Evolutionary conservation across 1,284 basidiomycete genomes (phyloP).

Genomic region (Naganishia liquefaciens): DNA sequence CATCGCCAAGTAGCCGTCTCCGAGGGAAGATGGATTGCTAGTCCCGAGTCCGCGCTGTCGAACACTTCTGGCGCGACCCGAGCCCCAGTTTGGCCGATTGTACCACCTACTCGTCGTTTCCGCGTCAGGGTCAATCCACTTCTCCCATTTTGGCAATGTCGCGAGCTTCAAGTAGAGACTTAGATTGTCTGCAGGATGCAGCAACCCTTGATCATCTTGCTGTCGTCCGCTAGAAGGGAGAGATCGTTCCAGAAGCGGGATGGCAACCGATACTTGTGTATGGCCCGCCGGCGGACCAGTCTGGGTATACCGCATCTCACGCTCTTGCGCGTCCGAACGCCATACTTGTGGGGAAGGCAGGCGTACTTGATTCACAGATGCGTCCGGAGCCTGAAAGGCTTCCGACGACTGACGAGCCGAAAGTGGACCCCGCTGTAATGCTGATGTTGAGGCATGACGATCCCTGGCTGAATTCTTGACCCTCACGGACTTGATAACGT

Average conservation of each 20-base stretch:
- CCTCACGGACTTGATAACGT: not conserved
- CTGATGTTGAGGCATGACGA: not conserved
- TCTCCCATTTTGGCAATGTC: conserved; percentile 40
- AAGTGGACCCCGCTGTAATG: not conserved
- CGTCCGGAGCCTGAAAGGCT: not conserved
- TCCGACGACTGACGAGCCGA: not conserved
- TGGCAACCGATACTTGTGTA: not conserved
- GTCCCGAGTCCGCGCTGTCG: not conserved
- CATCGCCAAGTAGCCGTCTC: not conserved
- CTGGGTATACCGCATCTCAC: not conserved
- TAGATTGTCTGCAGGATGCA: conserved; percentile 44
- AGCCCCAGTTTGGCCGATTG: conserved; percentile 38
- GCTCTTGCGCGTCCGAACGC: too few relatives aligned
- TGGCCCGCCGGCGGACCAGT: not conserved
- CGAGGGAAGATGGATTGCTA: not conserved
- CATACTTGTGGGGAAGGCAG: too few relatives aligned
- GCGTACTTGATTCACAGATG: too few relatives aligned
- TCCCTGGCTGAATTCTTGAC: not conserved
- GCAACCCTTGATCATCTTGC: not conserved
- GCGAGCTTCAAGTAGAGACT: conserved; percentile 41
- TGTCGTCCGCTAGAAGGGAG: conserved; percentile 16
- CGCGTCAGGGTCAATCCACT: conserved; percentile 41
- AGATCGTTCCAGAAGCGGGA: not conserved
- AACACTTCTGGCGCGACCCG: conserved; percentile 38
- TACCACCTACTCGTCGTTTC: conserved; percentile 26